A percentile compares a stretch with the other conserved stretches of the same genome.
phyloP scores from a whole-genome alignment of 495 filamentous ascomycete genomes.

The Geopyxis carbonaria region DNA sequence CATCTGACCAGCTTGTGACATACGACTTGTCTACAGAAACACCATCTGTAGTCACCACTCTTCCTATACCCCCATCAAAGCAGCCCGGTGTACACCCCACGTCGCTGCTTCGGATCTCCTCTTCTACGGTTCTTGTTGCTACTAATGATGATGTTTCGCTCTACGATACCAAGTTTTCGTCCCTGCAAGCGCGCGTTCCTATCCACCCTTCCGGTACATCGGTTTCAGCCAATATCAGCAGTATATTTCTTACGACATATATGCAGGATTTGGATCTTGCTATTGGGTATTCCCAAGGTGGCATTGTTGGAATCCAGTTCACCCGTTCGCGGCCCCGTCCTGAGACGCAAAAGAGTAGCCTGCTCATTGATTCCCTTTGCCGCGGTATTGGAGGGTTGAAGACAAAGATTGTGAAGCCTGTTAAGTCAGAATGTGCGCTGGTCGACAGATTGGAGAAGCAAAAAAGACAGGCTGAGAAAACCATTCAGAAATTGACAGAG shows the following conservation, averaged over 20 bases:
- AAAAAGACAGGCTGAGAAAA: constrained; percentile 2
- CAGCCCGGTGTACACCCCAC: not conserved
- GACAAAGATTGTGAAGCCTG: not conserved
- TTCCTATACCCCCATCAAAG: not conserved
- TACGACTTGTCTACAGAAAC: constrained; percentile 12
- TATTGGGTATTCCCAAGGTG: constrained; percentile 20
- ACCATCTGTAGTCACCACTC: constrained; percentile 7
- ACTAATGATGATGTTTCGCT: constrained; percentile 19
- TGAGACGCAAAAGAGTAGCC: constrained; percentile 7
- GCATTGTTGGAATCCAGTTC: constrained; percentile 20
- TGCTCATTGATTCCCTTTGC: constrained; percentile 22
- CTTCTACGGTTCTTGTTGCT: constrained; percentile 21
- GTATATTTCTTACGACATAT: constrained; percentile 15
- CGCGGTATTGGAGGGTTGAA: constrained; percentile 13
- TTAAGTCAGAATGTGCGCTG: not conserved
- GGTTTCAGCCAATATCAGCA: constrained; percentile 1
- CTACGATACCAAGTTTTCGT: constrained; percentile 24
- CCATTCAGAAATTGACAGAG: constrained; percentile 6
- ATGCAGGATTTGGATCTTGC: constrained; percentile 19
- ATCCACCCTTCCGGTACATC: constrained; percentile 6
- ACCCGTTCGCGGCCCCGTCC: constrained; percentile 9
- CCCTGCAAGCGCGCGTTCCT: constrained; percentile 16
- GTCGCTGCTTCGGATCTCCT: constrained; percentile 22
- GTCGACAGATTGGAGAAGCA: not conserved
- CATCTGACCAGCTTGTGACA: constrained; percentile 14